A percentile compares a stretch with the other conserved stretches of the same genome.
Evolutionary conservation across 129 eudicot species (phyloP).

Genomic region (Arctium minus): DNA sequence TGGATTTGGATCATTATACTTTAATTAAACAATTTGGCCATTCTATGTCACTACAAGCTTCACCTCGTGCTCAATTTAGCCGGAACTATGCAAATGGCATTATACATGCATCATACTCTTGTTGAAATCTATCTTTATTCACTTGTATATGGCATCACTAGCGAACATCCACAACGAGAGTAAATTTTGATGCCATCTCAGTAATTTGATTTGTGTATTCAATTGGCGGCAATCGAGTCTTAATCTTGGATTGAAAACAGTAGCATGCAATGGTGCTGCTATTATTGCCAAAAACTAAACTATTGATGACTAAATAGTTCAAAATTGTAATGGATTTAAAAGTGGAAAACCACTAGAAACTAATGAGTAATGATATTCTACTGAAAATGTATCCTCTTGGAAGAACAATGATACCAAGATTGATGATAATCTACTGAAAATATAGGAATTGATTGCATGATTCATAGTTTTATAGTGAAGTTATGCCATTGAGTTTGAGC

Average conservation of each 20-base stretch:
- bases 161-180: not conserved
- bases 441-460: not conserved
- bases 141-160: not conserved
- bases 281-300: not conserved
- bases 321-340: too few relatives aligned
- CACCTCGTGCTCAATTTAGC: not conserved
- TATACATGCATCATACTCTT: not conserved
- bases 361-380: not conserved
- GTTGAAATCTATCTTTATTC: not conserved
- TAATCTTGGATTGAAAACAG: not conserved
- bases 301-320: too few relatives aligned
- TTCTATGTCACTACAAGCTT: too few relatives aligned
- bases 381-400: not conserved
- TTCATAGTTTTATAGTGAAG: not conserved
- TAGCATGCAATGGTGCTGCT: not conserved
- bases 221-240: not conserved
- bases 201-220: not conserved
- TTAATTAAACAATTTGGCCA: not conserved
- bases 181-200: not conserved
- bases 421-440: not conserved
- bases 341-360: not conserved
- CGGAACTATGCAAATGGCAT: not conserved
- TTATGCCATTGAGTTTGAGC: not conserved
- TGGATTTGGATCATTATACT: not conserved
- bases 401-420: not conserved